Base-by-base conservation (phyloP, 176 grass and related monocot species). In the Lolium multiflorum region DNA sequence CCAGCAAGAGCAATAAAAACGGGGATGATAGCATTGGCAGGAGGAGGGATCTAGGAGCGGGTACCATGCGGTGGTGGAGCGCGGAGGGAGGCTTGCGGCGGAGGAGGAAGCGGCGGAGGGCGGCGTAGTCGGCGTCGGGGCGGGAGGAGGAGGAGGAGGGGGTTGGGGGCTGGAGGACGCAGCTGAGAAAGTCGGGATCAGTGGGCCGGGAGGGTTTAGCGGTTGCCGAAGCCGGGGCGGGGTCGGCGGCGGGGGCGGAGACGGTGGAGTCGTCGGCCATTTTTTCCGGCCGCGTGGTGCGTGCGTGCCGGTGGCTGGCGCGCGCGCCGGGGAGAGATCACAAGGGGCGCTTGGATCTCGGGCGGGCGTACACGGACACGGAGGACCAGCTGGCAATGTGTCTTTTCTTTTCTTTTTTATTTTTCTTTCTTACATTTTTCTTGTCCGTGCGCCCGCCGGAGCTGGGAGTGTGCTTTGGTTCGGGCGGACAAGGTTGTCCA, bases 101-200 rank as follows among this genome's bases (percentile, higher is more conserved):
- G 46, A 98, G 92, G 60, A 96, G 87, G 26, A 94, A 78, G 43
- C 88, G 92, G 9, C 96, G 87, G 76, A 98, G 91, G 48, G 90
- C 92, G 16, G 81, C 84, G 83, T 98, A 98, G 81, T 94, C 84
- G 64, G 71, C 57, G 86, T 96, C 88, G 44, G 90, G 82, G 84
- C 91, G 97, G 65, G 81, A 72, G 83, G 83, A 35, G 31, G 31
- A 35, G 31, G 31, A 61, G 20, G 85, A 67, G 39, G 85, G 17
- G 35, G 85, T 87, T 57, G 87, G 84, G 26, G 97, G 94, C 86
- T 98, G 97, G 54, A 98, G 92, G 58, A 98, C 37, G 82, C 88
- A 96, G 94, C 97, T 89, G 39, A 96, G 86, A 82, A 98, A 98
- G 87, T 96, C 97, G 5, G 87, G 87, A 88, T 98, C 89, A 65